phyloP scores from a whole-genome alignment of 2,329 filamentous ascomycete species.

The Penicillium fuscoglaucum region DNA sequence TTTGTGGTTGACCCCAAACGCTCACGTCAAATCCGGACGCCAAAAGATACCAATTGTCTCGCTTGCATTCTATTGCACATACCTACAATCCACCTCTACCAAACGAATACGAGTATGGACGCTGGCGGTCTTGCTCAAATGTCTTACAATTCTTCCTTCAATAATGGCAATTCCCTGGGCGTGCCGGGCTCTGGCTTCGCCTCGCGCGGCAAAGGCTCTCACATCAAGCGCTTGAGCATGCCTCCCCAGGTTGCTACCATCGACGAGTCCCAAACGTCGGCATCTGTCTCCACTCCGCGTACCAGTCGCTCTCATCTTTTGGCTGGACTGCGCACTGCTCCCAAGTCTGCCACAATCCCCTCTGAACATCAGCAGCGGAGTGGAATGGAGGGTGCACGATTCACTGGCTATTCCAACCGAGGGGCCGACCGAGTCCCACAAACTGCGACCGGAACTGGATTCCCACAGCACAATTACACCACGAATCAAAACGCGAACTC shows the following conservation, averaged over 20 bases:
- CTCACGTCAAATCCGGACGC: constrained; percentile 17
- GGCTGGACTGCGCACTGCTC: constrained; percentile 87
- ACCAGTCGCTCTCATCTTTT: constrained; percentile 94
- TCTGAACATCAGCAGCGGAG: constrained; percentile 59
- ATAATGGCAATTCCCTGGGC: constrained; percentile 66
- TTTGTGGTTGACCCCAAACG: constrained; percentile 33
- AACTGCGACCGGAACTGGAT: constrained; percentile 58
- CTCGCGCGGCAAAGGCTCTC: constrained; percentile 78
- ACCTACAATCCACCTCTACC: constrained; percentile 26
- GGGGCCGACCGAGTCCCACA: constrained; percentile 55
- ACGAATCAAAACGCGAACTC: constrained; percentile 35
- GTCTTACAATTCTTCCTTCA: constrained; percentile 79
- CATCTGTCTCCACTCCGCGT: constrained; percentile 75
- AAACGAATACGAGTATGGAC: constrained; percentile 63
- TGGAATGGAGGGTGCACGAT: constrained; percentile 51
- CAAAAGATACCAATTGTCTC: constrained; percentile 14
- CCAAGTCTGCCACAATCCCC: constrained; percentile 78
- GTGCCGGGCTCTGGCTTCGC: constrained; percentile 79
- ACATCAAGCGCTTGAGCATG: constrained; percentile 84
- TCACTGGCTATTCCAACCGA: constrained; percentile 46
- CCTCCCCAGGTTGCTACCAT: constrained; percentile 70
- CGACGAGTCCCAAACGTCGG: constrained; percentile 64
- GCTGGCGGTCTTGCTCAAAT: constrained; percentile 99
- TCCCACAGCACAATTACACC: constrained; percentile 47
- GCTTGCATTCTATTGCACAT: constrained; percentile 31